Base-by-base conservation (phyloP, 306 rosid genomes). In the Rosa rugosa region DNA sequence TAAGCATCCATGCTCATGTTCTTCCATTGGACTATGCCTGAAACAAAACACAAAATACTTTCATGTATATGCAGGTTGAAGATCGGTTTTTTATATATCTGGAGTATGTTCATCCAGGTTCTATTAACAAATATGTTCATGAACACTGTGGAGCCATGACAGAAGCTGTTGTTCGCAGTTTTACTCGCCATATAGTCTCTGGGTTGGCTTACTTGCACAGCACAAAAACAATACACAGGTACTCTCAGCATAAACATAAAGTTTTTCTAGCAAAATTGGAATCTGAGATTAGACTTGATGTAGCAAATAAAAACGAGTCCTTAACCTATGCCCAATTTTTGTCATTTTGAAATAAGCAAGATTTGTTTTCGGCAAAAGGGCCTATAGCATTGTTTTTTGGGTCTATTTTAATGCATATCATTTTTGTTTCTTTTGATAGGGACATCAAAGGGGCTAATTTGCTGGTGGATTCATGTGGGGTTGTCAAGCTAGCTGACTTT, bases 361-460 rank as follows among this genome's bases (percentile, higher is more conserved):
- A 73, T 63, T 34, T 75, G 16, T 47, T 56, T 50, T 50, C 13
- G 8, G 62, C 17, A 20, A n/a, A 62, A 17, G 53, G 66, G 41
- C 64, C 6, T 53, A 31, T n/a, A 59, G 65, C 77, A 72, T 47
- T 49, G 42, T 62, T 16, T 23, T 75, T 34, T 17, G 56, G 50
- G 25, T 45, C 9, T 38, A 57, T 53, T 50, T 73, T 67, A 34
- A 56, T 51, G 40, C 44, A 54, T 60, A 3, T 18, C 40, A 17
- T 38, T 68, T 50, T 74, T 59, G 25, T 42, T 59, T 57, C 66
- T 69, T 46, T 49, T 51, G 80, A 8, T 70, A 96, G 99, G 90
- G 99, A 96, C 85, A 93, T 96, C 80, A 96, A 93, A 76, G 99
- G 99, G 67, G 98, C 98, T 62, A 96, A 96, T 86, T 87, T 96